These are phyloP conservation scores for Ogataea ramenticola DNA, from an alignment of 805 yeast species.

Conservation along the genomic window DNA sequence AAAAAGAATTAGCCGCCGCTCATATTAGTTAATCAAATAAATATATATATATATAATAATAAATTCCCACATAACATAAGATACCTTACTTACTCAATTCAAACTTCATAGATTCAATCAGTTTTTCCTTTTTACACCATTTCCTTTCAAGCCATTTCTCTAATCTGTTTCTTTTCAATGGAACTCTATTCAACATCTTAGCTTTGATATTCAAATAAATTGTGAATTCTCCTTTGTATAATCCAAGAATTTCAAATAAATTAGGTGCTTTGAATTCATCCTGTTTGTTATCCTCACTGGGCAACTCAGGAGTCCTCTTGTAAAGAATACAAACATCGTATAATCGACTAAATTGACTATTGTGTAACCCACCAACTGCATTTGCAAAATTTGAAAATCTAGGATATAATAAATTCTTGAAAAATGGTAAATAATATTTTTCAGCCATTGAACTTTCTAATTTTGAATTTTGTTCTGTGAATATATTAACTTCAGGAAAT, in stretches of 20 bases:
- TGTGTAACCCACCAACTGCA: slow-evolving; percentile 34
- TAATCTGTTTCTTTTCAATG: slow-evolving; percentile 43
- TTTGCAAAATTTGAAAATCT: slow-evolving; percentile 56
- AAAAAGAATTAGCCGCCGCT: slow-evolving; percentile 42
- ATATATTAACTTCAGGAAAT: slow-evolving; percentile 82
- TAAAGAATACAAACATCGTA: slow-evolving; percentile 54
- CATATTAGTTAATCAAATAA: slow-evolving; percentile 12
- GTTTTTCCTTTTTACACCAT: slow-evolving; percentile 66
- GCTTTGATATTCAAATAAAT: slow-evolving; percentile 43
- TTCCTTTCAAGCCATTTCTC: slow-evolving; percentile 71
- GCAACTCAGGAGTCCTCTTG: slow-evolving; percentile 6
- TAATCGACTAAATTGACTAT: slow-evolving; percentile 33
- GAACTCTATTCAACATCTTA: slow-evolving; percentile 39
- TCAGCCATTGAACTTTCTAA: slow-evolving; percentile 50
- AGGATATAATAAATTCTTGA: slow-evolving; percentile 67
- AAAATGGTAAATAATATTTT: slow-evolving; percentile 51
- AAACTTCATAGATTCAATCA: slow-evolving; percentile 32
- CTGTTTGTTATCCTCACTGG: slow-evolving; percentile 1
- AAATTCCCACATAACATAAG: too few relatives aligned
- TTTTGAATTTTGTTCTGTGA: slow-evolving; percentile 38
- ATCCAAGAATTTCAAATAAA: slow-evolving; percentile 29
- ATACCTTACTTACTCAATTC: too few relatives aligned
- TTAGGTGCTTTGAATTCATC: slow-evolving; percentile 27
- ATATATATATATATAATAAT: not conserved
- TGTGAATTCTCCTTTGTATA: slow-evolving; percentile 20